These are phyloP conservation scores for Viridothelium virens DNA, from an alignment of 495 filamentous ascomycete genomes.

Conservation along the genomic window DNA sequence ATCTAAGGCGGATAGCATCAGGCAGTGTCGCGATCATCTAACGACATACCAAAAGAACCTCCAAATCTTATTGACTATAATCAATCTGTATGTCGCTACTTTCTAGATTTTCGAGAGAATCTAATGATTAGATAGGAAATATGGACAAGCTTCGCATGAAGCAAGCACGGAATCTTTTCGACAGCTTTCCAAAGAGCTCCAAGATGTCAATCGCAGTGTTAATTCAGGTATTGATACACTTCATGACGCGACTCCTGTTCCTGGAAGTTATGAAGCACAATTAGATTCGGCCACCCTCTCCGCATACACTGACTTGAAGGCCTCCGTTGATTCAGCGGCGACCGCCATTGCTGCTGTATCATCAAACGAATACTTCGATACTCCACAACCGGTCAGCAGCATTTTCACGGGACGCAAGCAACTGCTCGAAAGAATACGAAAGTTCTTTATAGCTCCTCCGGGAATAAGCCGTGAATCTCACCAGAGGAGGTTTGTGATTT, in stretches of 20 bases:
- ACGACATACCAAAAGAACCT: not conserved
- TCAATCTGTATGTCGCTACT: not conserved
- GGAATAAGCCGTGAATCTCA: constrained; percentile 8
- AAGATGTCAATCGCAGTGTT: not conserved
- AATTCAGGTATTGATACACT: not conserved
- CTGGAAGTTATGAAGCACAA: not conserved
- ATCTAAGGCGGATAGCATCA: not conserved
- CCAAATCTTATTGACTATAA: not conserved
- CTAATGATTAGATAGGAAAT: not conserved
- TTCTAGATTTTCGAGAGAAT: not conserved
- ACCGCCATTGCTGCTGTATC: too few species aligned
- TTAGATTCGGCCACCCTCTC: not conserved
- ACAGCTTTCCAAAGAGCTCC: not conserved
- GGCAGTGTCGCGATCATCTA: not conserved
- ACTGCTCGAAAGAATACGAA: constrained; percentile 12
- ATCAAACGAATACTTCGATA: constrained; percentile 12
- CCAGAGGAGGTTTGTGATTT: constrained; percentile 21
- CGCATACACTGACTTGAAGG: not conserved
- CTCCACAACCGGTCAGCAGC: constrained; percentile 12
- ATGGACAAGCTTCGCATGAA: not conserved
- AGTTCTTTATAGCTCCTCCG: not conserved
- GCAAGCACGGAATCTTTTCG: too few species aligned
- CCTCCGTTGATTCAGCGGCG: too few species aligned
- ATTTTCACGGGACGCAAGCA: constrained; percentile 18
- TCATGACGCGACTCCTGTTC: not conserved